These are phyloP conservation scores for Boletus insuetus DNA, from an alignment of 768 basidiomycete species.

Conservation along the genomic window DNA sequence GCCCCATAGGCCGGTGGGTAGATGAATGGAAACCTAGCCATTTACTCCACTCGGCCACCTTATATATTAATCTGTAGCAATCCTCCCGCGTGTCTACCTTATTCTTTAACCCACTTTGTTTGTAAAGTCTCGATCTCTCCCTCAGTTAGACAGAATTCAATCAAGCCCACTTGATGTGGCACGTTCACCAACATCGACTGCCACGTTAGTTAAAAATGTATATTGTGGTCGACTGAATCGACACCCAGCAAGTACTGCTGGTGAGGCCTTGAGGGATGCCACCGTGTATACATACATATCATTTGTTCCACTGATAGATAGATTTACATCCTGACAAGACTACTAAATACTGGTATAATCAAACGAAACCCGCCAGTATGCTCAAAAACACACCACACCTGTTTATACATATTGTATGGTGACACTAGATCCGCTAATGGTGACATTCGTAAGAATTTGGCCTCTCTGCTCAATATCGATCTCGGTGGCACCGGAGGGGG, in stretches of 20 bases:
- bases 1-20: conserved; percentile 12
- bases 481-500: conserved; percentile 7
- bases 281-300: too few relatives aligned
- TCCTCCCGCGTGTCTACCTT: not conserved
- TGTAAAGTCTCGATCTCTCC: not conserved
- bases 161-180: conserved; percentile 1
- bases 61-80: conserved; percentile 8
- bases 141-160: not conserved
- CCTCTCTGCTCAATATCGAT: conserved; percentile 12
- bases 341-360: too few relatives aligned
- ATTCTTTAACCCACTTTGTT: conserved; percentile 2
- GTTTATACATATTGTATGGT: conserved; percentile 11
- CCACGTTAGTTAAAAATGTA: too few relatives aligned
- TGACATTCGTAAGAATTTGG: conserved; percentile 9
- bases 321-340: too few relatives aligned
- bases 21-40: not conserved
- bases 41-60: not conserved
- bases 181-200: not conserved
- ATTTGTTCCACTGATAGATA: too few relatives aligned
- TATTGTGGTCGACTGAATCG: too few relatives aligned
- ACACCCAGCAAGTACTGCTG: too few relatives aligned
- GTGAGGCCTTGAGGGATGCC: too few relatives aligned
- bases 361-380: too few relatives aligned
- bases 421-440: not conserved
- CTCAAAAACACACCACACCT: not conserved